These are phyloP conservation scores for Saccharomyces hybrid DNA, from an alignment of 1,139 yeast species.

Conservation along the genomic window DNA sequence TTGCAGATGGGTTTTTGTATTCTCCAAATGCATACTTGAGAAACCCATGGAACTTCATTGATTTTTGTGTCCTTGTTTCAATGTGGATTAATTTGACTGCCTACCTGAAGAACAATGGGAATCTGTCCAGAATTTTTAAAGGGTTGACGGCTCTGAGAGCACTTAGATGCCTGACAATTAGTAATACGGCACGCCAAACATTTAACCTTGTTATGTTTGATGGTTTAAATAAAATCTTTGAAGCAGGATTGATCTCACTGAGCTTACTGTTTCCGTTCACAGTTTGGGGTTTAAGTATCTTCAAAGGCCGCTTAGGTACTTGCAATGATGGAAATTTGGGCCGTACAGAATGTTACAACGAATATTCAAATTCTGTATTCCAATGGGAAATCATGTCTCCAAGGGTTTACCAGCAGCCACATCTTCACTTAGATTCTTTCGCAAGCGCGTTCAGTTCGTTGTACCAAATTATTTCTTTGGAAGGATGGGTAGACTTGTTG, in stretches of 20 bases:
- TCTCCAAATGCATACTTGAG: slow-evolving; percentile 80
- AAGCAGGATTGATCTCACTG: slow-evolving; percentile 69
- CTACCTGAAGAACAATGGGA: slow-evolving; percentile 45
- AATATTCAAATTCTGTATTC: slow-evolving; percentile 52
- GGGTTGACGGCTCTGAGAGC: slow-evolving; percentile 88
- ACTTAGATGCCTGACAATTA: slow-evolving; percentile 68
- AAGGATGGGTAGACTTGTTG: slow-evolving; percentile 88
- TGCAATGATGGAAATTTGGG: slow-evolving; percentile 57
- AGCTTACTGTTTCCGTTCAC: slow-evolving; percentile 78
- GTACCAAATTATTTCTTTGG: slow-evolving; percentile 79
- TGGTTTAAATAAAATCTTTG: slow-evolving; percentile 68
- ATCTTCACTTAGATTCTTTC: slow-evolving; percentile 61
- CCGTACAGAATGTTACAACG: slow-evolving; percentile 47
- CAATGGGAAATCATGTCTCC: slow-evolving; percentile 79
- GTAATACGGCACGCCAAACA: slow-evolving; percentile 67
- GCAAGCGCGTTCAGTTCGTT: slow-evolving; percentile 57
- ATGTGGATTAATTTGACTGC: slow-evolving; percentile 77
- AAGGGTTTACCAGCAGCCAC: slow-evolving; percentile 55
- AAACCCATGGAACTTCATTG: slow-evolving; percentile 85
- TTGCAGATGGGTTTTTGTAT: slow-evolving; percentile 77
- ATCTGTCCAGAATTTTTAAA: slow-evolving; percentile 60
- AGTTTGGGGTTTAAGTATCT: slow-evolving; percentile 83
- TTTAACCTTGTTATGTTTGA: slow-evolving; percentile 77
- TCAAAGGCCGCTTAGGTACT: slow-evolving; percentile 61
- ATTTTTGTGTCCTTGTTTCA: slow-evolving; percentile 62